phyloP scores from a whole-genome alignment of 148 eudicot genomes.

The Rhododendron ferrugineum region DNA sequence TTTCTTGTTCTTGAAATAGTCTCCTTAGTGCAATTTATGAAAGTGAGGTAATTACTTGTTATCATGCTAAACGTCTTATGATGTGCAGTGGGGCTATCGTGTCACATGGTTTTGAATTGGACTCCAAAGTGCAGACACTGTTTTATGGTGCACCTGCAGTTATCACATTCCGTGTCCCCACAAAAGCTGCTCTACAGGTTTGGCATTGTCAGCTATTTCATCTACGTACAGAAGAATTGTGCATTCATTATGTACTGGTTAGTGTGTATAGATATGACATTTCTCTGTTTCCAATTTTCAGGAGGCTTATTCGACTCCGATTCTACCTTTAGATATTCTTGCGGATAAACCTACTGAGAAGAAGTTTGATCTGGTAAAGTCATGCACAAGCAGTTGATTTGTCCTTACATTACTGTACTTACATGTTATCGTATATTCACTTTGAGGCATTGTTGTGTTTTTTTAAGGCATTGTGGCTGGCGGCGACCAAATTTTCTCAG shows the following conservation, averaged over 20 bases:
- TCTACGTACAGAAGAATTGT: background rate
- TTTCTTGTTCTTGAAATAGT: slow-evolving; percentile 7
- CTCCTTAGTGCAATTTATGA: background rate
- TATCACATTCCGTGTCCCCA: slow-evolving; percentile 72
- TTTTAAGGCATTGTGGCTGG: slow-evolving; percentile 25
- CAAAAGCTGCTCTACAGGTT: slow-evolving; percentile 82
- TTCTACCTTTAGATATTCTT: slow-evolving; percentile 71
- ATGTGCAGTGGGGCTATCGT: slow-evolving; percentile 59
- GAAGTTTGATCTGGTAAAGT: slow-evolving; percentile 66
- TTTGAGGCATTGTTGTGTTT: slow-evolving; percentile 14
- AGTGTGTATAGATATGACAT: background rate
- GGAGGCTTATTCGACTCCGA: slow-evolving; percentile 85
- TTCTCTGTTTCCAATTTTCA: slow-evolving; percentile 9
- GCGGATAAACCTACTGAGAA: slow-evolving; percentile 73
- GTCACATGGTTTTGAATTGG: slow-evolving; percentile 74
- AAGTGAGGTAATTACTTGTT: background rate
- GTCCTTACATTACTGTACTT: background rate
- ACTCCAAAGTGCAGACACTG: slow-evolving; percentile 54
- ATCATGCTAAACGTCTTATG: background rate
- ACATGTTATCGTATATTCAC: slow-evolving; percentile 9
- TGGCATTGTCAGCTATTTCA: slow-evolving; percentile 10
- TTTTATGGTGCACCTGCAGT: slow-evolving; percentile 77
- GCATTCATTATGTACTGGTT: background rate
- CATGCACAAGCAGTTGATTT: background rate
- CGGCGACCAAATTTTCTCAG: slow-evolving; percentile 31